phyloP scores from a whole-genome alignment of 345 rosid genomes.

The Luvunga scandens region DNA sequence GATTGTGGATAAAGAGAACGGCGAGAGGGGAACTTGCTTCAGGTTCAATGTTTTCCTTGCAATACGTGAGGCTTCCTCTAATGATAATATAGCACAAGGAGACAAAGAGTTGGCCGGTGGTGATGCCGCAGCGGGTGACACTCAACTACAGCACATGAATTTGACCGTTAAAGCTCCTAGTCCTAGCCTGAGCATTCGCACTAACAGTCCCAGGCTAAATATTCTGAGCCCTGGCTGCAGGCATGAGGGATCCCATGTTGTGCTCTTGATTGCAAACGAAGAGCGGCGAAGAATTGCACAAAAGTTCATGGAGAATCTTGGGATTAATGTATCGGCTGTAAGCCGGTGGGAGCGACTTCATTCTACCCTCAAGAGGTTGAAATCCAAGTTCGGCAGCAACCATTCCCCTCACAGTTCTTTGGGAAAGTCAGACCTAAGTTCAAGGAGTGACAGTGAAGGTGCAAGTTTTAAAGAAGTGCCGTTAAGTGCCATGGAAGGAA shows the following conservation, averaged over 20 bases:
- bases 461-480: conserved; percentile 46
- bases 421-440: conserved; percentile 41
- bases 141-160: conserved; percentile 17
- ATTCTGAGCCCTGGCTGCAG: conserved; percentile 40
- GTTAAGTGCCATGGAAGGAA: conserved; percentile 47
- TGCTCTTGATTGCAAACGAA: conserved; percentile 51
- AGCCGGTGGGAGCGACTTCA: conserved; percentile 44
- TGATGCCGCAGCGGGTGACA: conserved; percentile 2
- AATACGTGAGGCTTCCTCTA: conserved; percentile 14
- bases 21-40: conserved; percentile 74
- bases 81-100: conserved; percentile 1
- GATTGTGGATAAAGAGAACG: conserved; percentile 53
- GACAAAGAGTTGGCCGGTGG: conserved; percentile 30
- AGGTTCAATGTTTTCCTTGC: conserved; percentile 59
- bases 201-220: conserved; percentile 39
- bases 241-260: conserved; percentile 59
- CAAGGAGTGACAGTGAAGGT: conserved; percentile 32
- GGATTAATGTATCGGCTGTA: conserved; percentile 46
- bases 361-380: conserved; percentile 31
- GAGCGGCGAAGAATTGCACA: conserved; percentile 50
- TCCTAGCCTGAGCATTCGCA: conserved; percentile 24
- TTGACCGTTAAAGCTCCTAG: conserved; percentile 30
- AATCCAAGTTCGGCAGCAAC: conserved; percentile 21
- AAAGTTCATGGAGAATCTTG: conserved; percentile 48
- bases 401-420: conserved; percentile 42